These are phyloP conservation scores for Pyrenula massariospora DNA, from an alignment of 495 filamentous ascomycete species.

Conservation along the genomic window DNA sequence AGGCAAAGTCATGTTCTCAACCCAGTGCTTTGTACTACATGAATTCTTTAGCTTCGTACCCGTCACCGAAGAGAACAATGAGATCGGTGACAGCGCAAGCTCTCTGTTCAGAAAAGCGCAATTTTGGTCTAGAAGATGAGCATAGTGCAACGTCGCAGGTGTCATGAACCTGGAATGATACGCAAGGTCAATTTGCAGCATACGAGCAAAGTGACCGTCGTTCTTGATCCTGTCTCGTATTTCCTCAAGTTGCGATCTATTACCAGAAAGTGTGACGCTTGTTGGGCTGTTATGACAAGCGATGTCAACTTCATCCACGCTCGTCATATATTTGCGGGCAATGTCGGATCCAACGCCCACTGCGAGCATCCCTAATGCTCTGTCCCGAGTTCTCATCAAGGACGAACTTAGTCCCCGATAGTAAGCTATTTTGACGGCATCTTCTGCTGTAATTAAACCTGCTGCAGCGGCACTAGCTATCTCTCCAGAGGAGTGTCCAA, in stretches of 20 bases:
- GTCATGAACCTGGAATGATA: conserved; percentile 27
- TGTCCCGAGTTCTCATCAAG: not conserved
- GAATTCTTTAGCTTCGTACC: conserved; percentile 8
- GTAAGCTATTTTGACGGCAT: conserved; percentile 17
- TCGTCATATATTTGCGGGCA: not conserved
- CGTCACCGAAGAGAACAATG: conserved; percentile 21
- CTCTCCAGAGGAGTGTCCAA: conserved; percentile 26
- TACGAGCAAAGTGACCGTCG: conserved; percentile 4
- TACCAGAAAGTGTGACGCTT: conserved; percentile 22
- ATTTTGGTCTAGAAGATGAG: not conserved
- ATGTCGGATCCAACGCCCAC: conserved; percentile 2
- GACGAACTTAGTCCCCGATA: conserved; percentile 10
- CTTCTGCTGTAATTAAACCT: conserved; percentile 5
- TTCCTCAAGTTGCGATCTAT: conserved; percentile 21
- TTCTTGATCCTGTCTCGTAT: conserved; percentile 13
- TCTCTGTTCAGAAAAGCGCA: not conserved
- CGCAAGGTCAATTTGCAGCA: conserved; percentile 21
- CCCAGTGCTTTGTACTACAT: conserved; percentile 22
- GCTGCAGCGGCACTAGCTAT: conserved; percentile 22
- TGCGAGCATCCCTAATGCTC: conserved; percentile 6
- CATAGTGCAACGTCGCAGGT: not conserved
- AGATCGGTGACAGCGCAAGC: not conserved
- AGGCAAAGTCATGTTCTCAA: conserved; percentile 22
- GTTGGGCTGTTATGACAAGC: conserved; percentile 21
- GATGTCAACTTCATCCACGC: not conserved